A percentile compares a stretch with the other conserved stretches of the same genome.
Conservation (phyloP, 805 yeast species). For the Candida methanosorbosa region DNA sequence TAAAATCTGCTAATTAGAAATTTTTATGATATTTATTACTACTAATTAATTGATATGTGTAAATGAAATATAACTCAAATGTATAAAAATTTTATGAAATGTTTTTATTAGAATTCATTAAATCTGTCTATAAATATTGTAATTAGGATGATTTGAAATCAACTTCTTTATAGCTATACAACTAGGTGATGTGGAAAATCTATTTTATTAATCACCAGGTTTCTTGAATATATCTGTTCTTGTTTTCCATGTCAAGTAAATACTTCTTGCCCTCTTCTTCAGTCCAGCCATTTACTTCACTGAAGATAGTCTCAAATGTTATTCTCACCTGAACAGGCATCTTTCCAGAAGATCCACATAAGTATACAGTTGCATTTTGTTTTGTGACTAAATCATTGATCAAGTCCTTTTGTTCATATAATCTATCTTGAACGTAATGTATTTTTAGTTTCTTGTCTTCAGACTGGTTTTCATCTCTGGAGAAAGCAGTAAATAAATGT, state of each 20-base stretch:
- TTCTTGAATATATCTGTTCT: constrained; percentile 71
- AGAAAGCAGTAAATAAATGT: constrained; percentile 34
- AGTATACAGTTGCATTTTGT: constrained; percentile 53
- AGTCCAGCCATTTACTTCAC: constrained; percentile 32
- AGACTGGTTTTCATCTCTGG: constrained; percentile 31
- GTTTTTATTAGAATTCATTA: too few species aligned
- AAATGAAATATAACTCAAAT: too few species aligned
- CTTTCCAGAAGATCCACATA: constrained; percentile 90
- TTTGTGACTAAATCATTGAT: constrained; percentile 47
- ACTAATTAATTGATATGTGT: too few species aligned
- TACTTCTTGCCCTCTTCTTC: constrained; percentile 40
- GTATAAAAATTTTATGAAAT: too few species aligned
- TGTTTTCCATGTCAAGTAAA: constrained; percentile 50
- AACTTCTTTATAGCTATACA: too few species aligned
- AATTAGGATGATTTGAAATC: too few species aligned
- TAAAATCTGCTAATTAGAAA: too few species aligned
- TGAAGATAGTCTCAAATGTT: constrained; percentile 61
- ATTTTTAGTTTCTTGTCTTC: constrained; percentile 13
- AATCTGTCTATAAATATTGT: too few species aligned
- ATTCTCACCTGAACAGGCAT: constrained; percentile 87
- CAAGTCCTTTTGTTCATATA: constrained; percentile 41
- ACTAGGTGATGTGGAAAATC: too few species aligned
- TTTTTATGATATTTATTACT: too few species aligned
- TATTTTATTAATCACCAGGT: constrained; percentile 87
- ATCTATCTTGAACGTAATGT: constrained; percentile 72